Evolutionary conservation across 2,329 filamentous ascomycete species (phyloP), one percentile per base, ranked within the genome.

Genomic region (Cladosporium sp.): DNA sequence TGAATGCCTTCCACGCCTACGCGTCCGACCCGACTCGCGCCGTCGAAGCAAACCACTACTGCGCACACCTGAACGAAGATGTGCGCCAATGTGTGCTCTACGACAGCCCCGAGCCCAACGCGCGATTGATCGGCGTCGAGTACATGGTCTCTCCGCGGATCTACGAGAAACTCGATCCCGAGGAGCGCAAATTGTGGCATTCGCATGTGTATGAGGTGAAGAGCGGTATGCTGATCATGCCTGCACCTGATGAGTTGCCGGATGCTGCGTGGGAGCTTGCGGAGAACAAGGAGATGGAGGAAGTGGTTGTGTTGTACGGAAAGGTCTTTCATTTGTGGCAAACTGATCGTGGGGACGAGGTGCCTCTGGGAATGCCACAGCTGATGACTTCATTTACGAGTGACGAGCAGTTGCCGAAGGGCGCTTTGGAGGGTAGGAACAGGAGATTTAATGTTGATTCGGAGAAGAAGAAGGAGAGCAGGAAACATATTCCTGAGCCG

Each of bases 301-400:
- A 93, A 66, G 83, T 95, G 0, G 79, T 92, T 3, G 82, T 85
- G 0, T 76, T 95, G 2, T 96, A 96, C 73, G 92, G 92, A 11
- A 96, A 96, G 75, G 87, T 89, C 1, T 95, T 90, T 76, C 92
- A 96, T 75, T 82, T 95, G 50, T 96, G 93, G 92, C 91, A 96
- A 83, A 86, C 89, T 18, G 92, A 96, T 78, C 81, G 85, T 6
- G 91, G 91, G 0, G 87, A 94, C 72, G 77, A 80, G 61, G 71
- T 90, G 63, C 88, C 88, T 1, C 73, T 89, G 69, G 88, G 88
- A 0, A 74, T 78, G 67, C 87, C 88, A 64, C 78, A 88, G 77
- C 77, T 90, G 69, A 89, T 91, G 85, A 86, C 83, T 68, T 89
- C 87, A 72, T 88, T 82, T 67, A 86, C 84, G 28, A 75, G 74